These are phyloP conservation scores for Pythium utonaiense DNA, from an alignment of 352 stramenopile genomes.

Conservation along the genomic window DNA sequence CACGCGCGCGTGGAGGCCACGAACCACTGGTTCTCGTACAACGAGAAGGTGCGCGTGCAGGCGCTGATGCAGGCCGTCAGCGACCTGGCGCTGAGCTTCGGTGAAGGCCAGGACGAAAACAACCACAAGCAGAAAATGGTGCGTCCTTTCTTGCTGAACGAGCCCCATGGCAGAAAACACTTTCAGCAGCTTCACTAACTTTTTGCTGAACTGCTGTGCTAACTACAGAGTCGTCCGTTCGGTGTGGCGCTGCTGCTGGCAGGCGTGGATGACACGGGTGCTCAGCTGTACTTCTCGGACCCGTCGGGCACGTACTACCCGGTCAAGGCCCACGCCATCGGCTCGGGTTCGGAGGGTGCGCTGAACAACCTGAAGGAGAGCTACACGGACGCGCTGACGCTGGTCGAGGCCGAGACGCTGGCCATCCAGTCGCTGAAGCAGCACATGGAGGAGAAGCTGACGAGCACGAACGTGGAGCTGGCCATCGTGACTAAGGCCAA, in stretches of 20 bases:
- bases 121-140: constrained; percentile 97
- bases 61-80: constrained; percentile 98
- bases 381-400: constrained; percentile 95
- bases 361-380: constrained; percentile 98
- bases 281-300: constrained; percentile 96
- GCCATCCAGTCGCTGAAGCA: constrained; percentile 96
- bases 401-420: constrained; percentile 96
- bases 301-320: constrained; percentile 97
- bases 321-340: constrained; percentile 99
- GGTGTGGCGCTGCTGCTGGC: constrained; percentile 97
- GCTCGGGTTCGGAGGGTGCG: constrained; percentile 96
- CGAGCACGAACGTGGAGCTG: constrained; percentile 97
- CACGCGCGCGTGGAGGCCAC: constrained; percentile 98
- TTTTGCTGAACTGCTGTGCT: not conserved
- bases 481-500: constrained; percentile 93
- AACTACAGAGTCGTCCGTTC: constrained; percentile 90
- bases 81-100: constrained; percentile 97
- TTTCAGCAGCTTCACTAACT: too few relatives aligned
- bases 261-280: constrained; percentile 93
- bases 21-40: constrained; percentile 98
- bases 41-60: constrained; percentile 98
- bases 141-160: not conserved
- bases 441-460: constrained; percentile 99
- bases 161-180: too few relatives aligned
- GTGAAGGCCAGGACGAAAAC: constrained; percentile 90